Evolutionary conservation across 1,139 yeast species (phyloP).

Genomic region (Schizosaccharomyces versatilis): DNA sequence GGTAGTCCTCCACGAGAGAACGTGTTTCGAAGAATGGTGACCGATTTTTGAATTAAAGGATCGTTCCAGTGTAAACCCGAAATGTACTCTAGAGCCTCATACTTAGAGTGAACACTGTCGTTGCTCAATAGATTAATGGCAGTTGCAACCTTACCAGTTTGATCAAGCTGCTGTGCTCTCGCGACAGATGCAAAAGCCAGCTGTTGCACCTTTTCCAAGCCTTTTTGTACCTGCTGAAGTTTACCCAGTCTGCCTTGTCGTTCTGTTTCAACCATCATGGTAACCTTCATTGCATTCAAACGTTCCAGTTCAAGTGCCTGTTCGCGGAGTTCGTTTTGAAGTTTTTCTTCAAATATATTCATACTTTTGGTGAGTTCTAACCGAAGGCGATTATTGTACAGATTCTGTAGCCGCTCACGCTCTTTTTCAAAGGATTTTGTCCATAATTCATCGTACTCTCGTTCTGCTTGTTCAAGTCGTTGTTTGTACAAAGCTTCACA

Average conservation of each 20-base stretch:
- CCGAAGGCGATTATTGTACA: slow-evolving; percentile 36
- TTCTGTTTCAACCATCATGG: slow-evolving; percentile 50
- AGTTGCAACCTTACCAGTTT: no score
- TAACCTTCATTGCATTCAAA: slow-evolving; percentile 43
- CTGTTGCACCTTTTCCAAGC: slow-evolving; percentile 37
- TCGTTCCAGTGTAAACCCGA: no score
- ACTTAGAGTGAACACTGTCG: no score
- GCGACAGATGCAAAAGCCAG: slow-evolving; percentile 15
- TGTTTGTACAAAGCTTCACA: no score
- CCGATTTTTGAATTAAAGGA: no score
- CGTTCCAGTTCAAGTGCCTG: slow-evolving; percentile 52
- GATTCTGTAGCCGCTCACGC: slow-evolving; percentile 39
- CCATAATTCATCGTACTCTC: slow-evolving; percentile 30
- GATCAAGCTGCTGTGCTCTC: no score
- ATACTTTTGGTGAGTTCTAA: slow-evolving; percentile 51
- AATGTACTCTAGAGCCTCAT: no score
- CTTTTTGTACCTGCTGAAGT: slow-evolving; percentile 35
- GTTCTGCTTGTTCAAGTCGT: no score
- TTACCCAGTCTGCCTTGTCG: slow-evolving; percentile 61
- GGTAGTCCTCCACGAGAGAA: no score
- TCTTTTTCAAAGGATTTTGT: slow-evolving; percentile 38
- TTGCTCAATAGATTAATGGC: no score
- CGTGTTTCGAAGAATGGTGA: no score
- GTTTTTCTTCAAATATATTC: slow-evolving; percentile 46
- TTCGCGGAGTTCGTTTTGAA: slow-evolving; percentile 53